A percentile compares a stretch with the other conserved stretches of the same genome.
Evolutionary conservation across 495 filamentous ascomycete genomes (phyloP).

Genomic region (Aspergillus leporis): DNA sequence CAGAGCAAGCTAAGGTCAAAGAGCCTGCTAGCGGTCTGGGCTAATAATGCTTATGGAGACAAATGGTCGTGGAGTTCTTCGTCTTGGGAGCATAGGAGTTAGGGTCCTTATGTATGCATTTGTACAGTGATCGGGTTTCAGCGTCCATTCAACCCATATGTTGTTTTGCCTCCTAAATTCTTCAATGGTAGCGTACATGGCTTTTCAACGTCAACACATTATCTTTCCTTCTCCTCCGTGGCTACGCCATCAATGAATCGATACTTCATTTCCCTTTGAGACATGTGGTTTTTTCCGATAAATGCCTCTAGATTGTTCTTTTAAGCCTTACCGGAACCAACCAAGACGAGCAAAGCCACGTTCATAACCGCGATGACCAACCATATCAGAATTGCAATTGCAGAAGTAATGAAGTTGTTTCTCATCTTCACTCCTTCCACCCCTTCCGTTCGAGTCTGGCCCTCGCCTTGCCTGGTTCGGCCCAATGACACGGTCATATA

Average conservation of each 20-base stretch:
- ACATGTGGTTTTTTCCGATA: neutral
- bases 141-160: neutral
- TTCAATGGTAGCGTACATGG: neutral
- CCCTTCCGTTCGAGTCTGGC: constrained; percentile 27
- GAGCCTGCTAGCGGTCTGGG: constrained; percentile 55
- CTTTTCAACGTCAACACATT: neutral
- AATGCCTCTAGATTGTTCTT: neutral
- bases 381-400: constrained; percentile 62
- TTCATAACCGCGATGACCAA: constrained; percentile 71
- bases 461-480: constrained; percentile 27
- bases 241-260: neutral
- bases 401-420: constrained; percentile 59
- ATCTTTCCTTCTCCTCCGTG: too few relatives aligned
- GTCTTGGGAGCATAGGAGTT: constrained; percentile 26
- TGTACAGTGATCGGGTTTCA: neutral
- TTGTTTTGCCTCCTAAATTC: neutral
- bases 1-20: constrained; percentile 72
- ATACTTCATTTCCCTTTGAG: neutral
- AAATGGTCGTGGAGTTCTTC: constrained; percentile 9
- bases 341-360: constrained; percentile 66
- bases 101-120: constrained; percentile 5
- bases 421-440: constrained; percentile 55
- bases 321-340: constrained; percentile 58
- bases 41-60: constrained; percentile 19
- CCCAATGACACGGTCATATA: constrained; percentile 72